Conservation (phyloP, 2,329 filamentous ascomycete genomes). For the Stenocarpella maydis region DNA sequence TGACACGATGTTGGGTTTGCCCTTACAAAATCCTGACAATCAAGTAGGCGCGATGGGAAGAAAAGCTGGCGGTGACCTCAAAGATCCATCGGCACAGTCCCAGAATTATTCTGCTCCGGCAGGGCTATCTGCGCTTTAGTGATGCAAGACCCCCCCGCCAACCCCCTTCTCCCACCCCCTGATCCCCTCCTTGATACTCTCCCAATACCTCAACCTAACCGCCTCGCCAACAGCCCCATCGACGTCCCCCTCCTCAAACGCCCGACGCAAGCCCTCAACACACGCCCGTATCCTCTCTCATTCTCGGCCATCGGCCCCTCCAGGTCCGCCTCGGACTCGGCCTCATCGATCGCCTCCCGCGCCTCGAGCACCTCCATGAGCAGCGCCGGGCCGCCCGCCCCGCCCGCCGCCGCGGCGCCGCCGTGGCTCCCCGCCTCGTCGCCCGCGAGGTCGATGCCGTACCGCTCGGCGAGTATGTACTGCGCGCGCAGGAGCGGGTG, state of each 20-base stretch:
- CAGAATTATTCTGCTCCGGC: too few species aligned
- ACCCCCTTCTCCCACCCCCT: slow-evolving; percentile 84
- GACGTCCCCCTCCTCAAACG: slow-evolving; percentile 73
- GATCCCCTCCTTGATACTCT: slow-evolving; percentile 83
- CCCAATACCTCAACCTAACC: slow-evolving; percentile 86
- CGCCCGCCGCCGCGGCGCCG: slow-evolving; percentile 45
- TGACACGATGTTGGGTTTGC: too few species aligned
- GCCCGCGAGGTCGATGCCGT: slow-evolving; percentile 78
- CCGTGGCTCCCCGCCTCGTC: slow-evolving; percentile 76
- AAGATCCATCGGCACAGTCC: too few species aligned
- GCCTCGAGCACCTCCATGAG: slow-evolving; percentile 84
- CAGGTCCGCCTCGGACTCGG: slow-evolving; percentile 71
- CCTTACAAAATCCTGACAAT: too few species aligned
- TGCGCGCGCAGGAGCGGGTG: slow-evolving; percentile 86
- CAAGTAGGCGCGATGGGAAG: too few species aligned
- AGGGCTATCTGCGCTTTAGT: background rate
- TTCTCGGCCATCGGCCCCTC: slow-evolving; percentile 69
- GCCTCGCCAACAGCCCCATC: slow-evolving; percentile 74
- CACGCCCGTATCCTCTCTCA: slow-evolving; percentile 69
- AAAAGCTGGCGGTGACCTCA: background rate
- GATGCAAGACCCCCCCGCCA: background rate
- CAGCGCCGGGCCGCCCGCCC: slow-evolving; percentile 65
- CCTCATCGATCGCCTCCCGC: slow-evolving; percentile 77
- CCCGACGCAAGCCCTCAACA: slow-evolving; percentile 67
- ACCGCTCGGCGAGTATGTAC: slow-evolving; percentile 76